phyloP scores from a whole-genome alignment of 495 filamentous ascomycete genomes.

The Recurvomyces mirabilis region DNA sequence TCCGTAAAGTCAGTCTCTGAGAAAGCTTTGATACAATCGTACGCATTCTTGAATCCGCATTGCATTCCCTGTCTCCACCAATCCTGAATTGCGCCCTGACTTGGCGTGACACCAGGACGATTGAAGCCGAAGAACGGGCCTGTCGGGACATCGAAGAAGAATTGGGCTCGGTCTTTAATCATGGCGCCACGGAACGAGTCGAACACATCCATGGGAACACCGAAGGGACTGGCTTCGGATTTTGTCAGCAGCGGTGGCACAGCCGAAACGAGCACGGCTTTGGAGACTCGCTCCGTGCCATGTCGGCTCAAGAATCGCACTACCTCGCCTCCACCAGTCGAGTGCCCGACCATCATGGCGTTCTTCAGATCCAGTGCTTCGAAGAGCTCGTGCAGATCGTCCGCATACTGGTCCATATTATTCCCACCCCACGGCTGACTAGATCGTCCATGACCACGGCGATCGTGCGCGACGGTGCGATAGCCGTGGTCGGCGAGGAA shows the following conservation, averaged over 20 bases:
- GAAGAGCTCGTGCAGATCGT: conserved; percentile 1
- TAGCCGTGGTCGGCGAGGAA: conserved; percentile 1
- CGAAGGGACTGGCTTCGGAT: background rate
- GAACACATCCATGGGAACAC: background rate
- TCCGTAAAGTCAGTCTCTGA: conserved; percentile 6
- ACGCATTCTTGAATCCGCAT: background rate
- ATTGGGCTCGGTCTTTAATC: conserved; percentile 1
- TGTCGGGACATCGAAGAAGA: conserved; percentile 2
- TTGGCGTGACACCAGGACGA: background rate
- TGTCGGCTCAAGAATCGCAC: background rate
- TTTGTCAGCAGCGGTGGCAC: background rate
- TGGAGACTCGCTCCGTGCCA: background rate
- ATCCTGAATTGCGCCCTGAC: background rate
- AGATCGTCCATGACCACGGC: conserved; percentile 1
- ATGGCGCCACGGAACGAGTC: background rate
- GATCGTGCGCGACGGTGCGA: conserved; percentile 3
- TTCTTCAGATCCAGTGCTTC: conserved; percentile 4
- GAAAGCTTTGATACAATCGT: conserved; percentile 2
- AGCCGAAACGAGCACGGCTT: background rate
- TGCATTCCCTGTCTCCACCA: conserved; percentile 5
- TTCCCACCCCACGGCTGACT: background rate
- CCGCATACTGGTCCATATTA: conserved; percentile 1
- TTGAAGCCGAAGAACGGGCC: conserved; percentile 8
- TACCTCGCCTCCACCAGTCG: conserved; percentile 4
- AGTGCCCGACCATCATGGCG: conserved; percentile 4